Percentiles rank a stretch among this genome's conserved stretches.
These are phyloP conservation scores for Plasmodium billcollinsi DNA, from an alignment of 169 alveolate genomes.

Conservation along the genomic window DNA sequence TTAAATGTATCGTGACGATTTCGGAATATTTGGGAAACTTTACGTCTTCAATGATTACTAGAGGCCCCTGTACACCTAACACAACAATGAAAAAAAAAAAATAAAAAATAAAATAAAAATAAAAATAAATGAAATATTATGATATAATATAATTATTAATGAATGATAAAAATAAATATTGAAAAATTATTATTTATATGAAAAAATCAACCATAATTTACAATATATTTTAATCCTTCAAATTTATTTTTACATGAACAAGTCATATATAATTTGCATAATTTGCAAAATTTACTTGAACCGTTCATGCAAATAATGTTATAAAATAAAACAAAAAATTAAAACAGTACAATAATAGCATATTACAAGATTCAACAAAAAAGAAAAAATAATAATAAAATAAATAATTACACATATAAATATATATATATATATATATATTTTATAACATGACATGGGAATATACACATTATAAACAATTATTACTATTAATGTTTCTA, in stretches of 20 bases:
- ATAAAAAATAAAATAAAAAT: neutral
- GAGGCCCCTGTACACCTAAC: constrained; percentile 97
- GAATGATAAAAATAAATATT: too few relatives aligned
- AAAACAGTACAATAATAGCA: too few relatives aligned
- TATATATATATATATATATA: neutral
- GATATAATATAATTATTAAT: neutral
- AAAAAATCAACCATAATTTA: too few relatives aligned
- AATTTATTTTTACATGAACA: too few relatives aligned
- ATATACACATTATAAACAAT: too few relatives aligned
- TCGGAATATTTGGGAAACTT: constrained; percentile 99
- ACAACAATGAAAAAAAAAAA: constrained; percentile 1
- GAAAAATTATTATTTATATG: too few relatives aligned
- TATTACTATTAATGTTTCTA: neutral
- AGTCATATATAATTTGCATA: too few relatives aligned
- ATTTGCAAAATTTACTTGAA: too few relatives aligned
- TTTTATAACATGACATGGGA: too few relatives aligned
- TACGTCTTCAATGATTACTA: constrained; percentile 99
- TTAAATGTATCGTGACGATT: constrained; percentile 97
- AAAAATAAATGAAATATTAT: neutral
- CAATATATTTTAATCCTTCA: too few relatives aligned
- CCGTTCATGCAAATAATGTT: too few relatives aligned
- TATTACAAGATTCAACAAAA: neutral
- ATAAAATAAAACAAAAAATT: too few relatives aligned
- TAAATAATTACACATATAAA: neutral
- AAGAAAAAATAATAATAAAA: neutral